Percentiles rank a stretch among this genome's conserved stretches.
phyloP scores from a whole-genome alignment of 2,329 filamentous ascomycete genomes.

The Ascochyta pisi region DNA sequence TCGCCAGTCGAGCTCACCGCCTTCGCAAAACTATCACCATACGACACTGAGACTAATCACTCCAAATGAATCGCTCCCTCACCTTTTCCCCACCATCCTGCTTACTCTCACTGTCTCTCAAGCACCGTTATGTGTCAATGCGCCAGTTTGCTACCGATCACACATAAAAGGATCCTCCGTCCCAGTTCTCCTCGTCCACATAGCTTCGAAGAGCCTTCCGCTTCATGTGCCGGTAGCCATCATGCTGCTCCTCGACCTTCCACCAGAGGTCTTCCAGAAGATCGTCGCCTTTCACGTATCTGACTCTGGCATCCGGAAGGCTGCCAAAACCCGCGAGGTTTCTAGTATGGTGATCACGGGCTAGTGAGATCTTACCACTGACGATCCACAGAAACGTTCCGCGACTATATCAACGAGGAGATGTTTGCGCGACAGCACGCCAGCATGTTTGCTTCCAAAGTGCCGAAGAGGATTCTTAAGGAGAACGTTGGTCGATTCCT shows the following conservation, averaged over 20 bases:
- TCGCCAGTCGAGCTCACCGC: neutral
- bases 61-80: neutral
- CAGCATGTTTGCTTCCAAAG: neutral
- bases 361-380: neutral
- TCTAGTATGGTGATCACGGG: neutral
- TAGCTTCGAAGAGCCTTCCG: neutral
- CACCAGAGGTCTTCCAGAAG: slow-evolving; percentile 7
- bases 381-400: neutral
- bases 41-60: neutral
- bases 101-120: too few species aligned
- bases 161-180: too few species aligned
- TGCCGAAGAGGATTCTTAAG: neutral
- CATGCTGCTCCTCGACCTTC: slow-evolving; percentile 9
- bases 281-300: neutral
- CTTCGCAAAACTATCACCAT: neutral
- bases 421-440: neutral
- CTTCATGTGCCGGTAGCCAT: neutral
- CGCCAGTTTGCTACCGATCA: too few species aligned
- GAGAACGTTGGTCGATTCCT: slow-evolving; percentile 6
- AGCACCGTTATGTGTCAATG: too few species aligned
- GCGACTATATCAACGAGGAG: slow-evolving; percentile 3
- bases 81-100: too few species aligned
- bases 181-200: too few species aligned
- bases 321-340: neutral
- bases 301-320: neutral